Conservation (phyloP, 805 yeast species). For the Lipomyces starkeyi region DNA sequence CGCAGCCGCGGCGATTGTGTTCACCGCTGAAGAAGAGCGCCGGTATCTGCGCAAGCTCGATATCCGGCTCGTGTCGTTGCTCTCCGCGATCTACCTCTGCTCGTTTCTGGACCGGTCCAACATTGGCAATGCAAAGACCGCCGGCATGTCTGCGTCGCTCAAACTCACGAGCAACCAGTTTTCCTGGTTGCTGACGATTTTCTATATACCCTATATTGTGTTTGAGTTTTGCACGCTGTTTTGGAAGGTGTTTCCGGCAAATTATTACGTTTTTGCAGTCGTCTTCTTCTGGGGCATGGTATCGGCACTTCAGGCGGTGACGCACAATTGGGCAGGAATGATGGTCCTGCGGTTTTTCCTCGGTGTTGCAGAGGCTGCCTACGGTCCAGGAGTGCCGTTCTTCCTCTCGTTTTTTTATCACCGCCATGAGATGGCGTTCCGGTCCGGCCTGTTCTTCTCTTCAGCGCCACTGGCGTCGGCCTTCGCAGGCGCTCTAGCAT, state of each 20-base stretch:
- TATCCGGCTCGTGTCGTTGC: slow-evolving; percentile 52
- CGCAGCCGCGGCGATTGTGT: slow-evolving; percentile 1
- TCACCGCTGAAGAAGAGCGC: slow-evolving; percentile 14
- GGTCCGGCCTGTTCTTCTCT: slow-evolving; percentile 49
- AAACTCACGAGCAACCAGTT: slow-evolving; percentile 51
- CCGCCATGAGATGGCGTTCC: slow-evolving; percentile 47
- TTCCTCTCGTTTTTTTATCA: slow-evolving; percentile 50
- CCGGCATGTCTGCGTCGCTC: slow-evolving; percentile 50
- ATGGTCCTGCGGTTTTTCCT: slow-evolving; percentile 54
- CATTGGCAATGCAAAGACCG: slow-evolving; percentile 60
- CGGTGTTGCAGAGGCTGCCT: slow-evolving; percentile 51
- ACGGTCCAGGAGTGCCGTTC: slow-evolving; percentile 50
- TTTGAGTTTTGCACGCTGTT: slow-evolving; percentile 57
- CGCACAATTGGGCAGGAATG: slow-evolving; percentile 51
- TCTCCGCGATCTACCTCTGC: slow-evolving; percentile 55
- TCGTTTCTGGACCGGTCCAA: slow-evolving; percentile 60
- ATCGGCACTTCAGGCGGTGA: slow-evolving; percentile 56
- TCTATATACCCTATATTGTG: slow-evolving; percentile 57
- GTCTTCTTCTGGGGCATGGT: slow-evolving; percentile 58
- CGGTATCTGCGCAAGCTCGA: slow-evolving; percentile 50
- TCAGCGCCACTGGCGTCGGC: slow-evolving; percentile 49
- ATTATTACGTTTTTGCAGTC: slow-evolving; percentile 52
- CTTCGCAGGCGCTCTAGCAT: slow-evolving; percentile 51
- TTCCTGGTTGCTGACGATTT: slow-evolving; percentile 54
- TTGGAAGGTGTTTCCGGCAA: slow-evolving; percentile 52